These are phyloP conservation scores for Colletotrichum horii DNA, from an alignment of 2,329 filamentous ascomycete species.

Conservation along the genomic window DNA sequence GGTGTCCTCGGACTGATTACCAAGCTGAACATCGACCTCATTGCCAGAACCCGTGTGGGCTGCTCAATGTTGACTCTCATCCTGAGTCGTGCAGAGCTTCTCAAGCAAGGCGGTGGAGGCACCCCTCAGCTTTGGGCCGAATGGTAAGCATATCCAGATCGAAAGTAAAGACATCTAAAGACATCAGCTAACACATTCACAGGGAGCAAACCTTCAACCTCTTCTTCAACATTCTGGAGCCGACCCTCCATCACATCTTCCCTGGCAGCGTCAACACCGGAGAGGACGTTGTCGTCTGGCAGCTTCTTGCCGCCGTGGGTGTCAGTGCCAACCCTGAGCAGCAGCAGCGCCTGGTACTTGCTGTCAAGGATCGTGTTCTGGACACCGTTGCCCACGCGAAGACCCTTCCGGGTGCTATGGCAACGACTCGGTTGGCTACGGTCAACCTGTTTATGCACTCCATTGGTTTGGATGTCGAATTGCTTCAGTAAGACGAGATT, in stretches of 20 bases:
- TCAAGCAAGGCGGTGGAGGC: slow-evolving; percentile 79
- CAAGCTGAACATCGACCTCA: slow-evolving; percentile 81
- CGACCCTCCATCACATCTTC: slow-evolving; percentile 84
- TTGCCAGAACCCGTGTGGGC: slow-evolving; percentile 86
- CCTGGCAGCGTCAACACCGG: slow-evolving; percentile 87
- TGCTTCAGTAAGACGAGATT: slow-evolving; percentile 46
- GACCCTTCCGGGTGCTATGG: slow-evolving; percentile 86
- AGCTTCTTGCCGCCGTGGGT: slow-evolving; percentile 93
- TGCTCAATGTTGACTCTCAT: slow-evolving; percentile 92
- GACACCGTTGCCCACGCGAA: slow-evolving; percentile 90
- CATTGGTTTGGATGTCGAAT: slow-evolving; percentile 95
- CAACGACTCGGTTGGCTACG: slow-evolving; percentile 81
- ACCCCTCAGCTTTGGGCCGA: slow-evolving; percentile 78
- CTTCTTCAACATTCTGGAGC: slow-evolving; percentile 88
- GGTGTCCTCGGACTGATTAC: slow-evolving; percentile 87
- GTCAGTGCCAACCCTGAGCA: slow-evolving; percentile 93
- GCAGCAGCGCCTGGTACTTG: slow-evolving; percentile 91
- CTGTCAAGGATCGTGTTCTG: slow-evolving; percentile 97
- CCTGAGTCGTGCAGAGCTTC: slow-evolving; percentile 88
- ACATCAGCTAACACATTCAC: not conserved
- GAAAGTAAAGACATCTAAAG: slow-evolving; percentile 26
- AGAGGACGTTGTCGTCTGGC: slow-evolving; percentile 97
- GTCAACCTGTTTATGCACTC: slow-evolving; percentile 99
- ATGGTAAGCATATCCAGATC: slow-evolving; percentile 59
- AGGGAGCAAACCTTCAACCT: slow-evolving; percentile 81